Base-by-base conservation (phyloP, 2,329 filamentous ascomycete species). In the Aspergillus sergii region DNA sequence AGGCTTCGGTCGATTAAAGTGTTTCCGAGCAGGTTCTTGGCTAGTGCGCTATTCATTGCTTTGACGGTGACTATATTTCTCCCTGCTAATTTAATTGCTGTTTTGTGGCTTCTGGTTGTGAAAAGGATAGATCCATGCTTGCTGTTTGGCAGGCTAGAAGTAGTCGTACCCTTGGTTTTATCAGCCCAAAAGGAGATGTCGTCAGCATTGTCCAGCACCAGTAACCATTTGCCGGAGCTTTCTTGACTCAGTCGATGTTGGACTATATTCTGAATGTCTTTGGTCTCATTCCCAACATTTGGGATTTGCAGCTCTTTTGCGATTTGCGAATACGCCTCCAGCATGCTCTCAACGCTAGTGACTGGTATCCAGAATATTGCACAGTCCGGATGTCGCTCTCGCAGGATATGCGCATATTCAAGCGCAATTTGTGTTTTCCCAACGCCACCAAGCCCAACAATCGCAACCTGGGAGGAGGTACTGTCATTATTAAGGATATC, bases 401-500 rank as follows among this genome's bases (percentile, higher is more conserved):
- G 16, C 23, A 50, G 2, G 4, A 12, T 28, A 23, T 58, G 9
- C 4, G 26, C 57, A 10, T 46, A 45, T 46, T 58, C 26, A 28
- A 58, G 57, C 1, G 30, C 57, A 14, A 58, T 43, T 23, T 58
- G 43, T 4, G 43, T 58, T 34, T 58, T 58, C 2, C 57, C 43
- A n/a, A 58, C 23, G 21, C 57, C 43, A 16, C 43, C 43, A 23
- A 58, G 43, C 16, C 57, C 41, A 26, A 28, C 43, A 32, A 58
- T 30, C 9, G 43, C 43, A 14, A 80, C 69, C 1, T 16, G 46
- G 14, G 26, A 26, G 14, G 2, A n/a, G 3, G 2, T 8, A 50
- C 46, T 6, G 8, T 28, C 26, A 7, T 30, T 3, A 10, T 8
- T 10, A 19, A 51, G 28, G 4, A 51, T 51, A 9, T 51, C 28